phyloP scores from a whole-genome alignment of 345 rosid species.

The Aegle marmelos region DNA sequence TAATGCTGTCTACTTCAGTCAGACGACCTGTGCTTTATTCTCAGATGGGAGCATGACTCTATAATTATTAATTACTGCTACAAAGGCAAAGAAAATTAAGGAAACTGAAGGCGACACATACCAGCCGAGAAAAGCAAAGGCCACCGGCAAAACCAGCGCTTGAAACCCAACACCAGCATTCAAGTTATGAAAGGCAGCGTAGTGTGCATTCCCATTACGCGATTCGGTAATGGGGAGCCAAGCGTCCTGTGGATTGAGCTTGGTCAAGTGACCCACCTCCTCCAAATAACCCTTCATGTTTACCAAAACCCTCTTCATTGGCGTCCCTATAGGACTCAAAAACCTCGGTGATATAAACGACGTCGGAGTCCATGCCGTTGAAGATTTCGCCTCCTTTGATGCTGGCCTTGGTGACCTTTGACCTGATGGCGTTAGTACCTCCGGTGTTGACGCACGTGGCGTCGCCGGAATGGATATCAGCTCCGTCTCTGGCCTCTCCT shows the following conservation, averaged over 20 bases:
- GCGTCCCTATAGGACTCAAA: slow-evolving; percentile 93
- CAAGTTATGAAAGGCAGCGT: slow-evolving; percentile 95
- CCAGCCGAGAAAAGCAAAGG: slow-evolving; percentile 98
- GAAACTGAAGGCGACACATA: slow-evolving; percentile 13
- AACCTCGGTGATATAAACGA: slow-evolving; percentile 95
- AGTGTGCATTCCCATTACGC: slow-evolving; percentile 95
- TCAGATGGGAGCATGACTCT: background rate
- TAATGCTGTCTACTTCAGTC: background rate
- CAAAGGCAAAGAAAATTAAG: background rate
- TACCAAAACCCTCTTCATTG: slow-evolving; percentile 90
- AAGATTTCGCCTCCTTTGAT: slow-evolving; percentile 61
- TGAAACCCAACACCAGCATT: slow-evolving; percentile 98
- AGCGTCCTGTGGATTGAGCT: slow-evolving; percentile 96
- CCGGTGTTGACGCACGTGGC: slow-evolving; percentile 92
- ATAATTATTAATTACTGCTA: background rate
- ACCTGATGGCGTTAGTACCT: slow-evolving; percentile 89
- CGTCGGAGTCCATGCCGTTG: slow-evolving; percentile 92
- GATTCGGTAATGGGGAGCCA: slow-evolving; percentile 99
- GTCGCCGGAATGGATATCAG: slow-evolving; percentile 95
- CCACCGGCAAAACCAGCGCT: slow-evolving; percentile 90
- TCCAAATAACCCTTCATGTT: slow-evolving; percentile 95
- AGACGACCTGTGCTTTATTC: background rate
- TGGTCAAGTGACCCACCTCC: slow-evolving; percentile 92
- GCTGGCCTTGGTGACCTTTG: slow-evolving; percentile 90
- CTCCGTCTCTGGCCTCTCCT: slow-evolving; percentile 98